Evolutionary conservation across 495 filamentous ascomycete species (phyloP), one percentile per base, ranked within the genome.

Genomic region (Pseudotulostoma volvatum): DNA sequence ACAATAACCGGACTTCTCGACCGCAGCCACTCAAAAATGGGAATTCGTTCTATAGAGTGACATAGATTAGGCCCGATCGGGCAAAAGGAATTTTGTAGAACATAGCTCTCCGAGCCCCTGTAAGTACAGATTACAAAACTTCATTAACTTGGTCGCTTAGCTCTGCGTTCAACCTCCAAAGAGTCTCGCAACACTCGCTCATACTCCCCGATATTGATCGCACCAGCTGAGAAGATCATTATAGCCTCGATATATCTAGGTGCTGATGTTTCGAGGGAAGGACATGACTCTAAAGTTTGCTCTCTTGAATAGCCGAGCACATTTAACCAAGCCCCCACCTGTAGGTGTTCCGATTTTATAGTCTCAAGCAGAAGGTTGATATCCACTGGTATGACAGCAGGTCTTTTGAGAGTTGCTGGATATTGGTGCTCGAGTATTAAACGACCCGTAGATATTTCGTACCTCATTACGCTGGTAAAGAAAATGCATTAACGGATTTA

Each of bases 271-370:
- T 45, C 8, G 44, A 48, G 8, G 37, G 28, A 23, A 44, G 5
- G 5, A 28, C 11, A 5, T 11, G 5, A 11, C 23, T 28, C 5
- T 49, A 3, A 49, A 53, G 7, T 25, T 17, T 30, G 11, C 11
- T 52, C 51, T 43, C 49, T 66, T 25, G 92, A 65, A 54, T 93
- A 93, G 1, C 88, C 90, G 38, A 94, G 69, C 0, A 95, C 70
- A 54, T 93, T 90, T 14, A 94, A 53, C 90, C 90, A 97, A 34
- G 79, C 71, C n/a, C 90, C 90, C 4, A 79, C 60, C 31, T 74
- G 64, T 38, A 76, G 66, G 18, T 83, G 74, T 37, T 77, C 73
- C 19, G 67, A 53, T 15, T 74, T 73, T 41, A 87, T 48, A 14
- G 59, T 63, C 39, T 73, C 69, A 3, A 93, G 64, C 11, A 93